These are phyloP conservation scores for Saccharomycopsis sp. DNA, from an alignment of 805 yeast genomes.

Conservation along the genomic window DNA sequence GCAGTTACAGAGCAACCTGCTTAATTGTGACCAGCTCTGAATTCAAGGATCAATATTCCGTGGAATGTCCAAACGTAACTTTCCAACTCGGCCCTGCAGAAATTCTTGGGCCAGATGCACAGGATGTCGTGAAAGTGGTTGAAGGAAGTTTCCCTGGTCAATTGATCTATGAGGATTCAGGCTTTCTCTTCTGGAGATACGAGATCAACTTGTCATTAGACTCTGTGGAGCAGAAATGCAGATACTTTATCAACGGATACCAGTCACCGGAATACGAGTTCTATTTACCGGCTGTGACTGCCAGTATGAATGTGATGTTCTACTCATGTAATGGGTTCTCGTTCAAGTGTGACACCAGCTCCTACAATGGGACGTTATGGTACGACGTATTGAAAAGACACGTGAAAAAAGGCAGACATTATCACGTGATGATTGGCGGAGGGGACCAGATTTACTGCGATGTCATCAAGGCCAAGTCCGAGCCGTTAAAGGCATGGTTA, in stretches of 20 bases:
- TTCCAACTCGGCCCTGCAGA: slow-evolving; percentile 31
- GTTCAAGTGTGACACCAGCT: slow-evolving; percentile 53
- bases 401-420: slow-evolving; percentile 38
- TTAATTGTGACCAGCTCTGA: slow-evolving; percentile 50
- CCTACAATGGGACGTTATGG: slow-evolving; percentile 78
- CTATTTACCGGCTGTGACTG: slow-evolving; percentile 53
- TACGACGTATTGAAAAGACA: slow-evolving; percentile 72
- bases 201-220: slow-evolving; percentile 43
- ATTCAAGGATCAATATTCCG: slow-evolving; percentile 29
- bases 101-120: slow-evolving; percentile 23
- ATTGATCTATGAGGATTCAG: slow-evolving; percentile 38
- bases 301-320: slow-evolving; percentile 76
- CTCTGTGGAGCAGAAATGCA: slow-evolving; percentile 52
- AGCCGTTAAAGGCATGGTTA: slow-evolving; percentile 55
- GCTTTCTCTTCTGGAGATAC: slow-evolving; percentile 61
- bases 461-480: slow-evolving; percentile 54
- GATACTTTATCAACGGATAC: slow-evolving; percentile 50
- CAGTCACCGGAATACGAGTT: slow-evolving; percentile 47
- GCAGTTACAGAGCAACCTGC: slow-evolving; percentile 60
- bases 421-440: slow-evolving; percentile 96
- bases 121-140: slow-evolving; percentile 15
- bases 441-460: slow-evolving; percentile 96
- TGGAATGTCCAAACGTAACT: slow-evolving; percentile 27
- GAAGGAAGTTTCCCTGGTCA: slow-evolving; percentile 44
- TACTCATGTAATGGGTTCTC: slow-evolving; percentile 92